Evolutionary conservation across 306 rosid genomes (phyloP), one percentile per base, ranked within the genome.

Genomic region (Prinsepia uniflora): DNA sequence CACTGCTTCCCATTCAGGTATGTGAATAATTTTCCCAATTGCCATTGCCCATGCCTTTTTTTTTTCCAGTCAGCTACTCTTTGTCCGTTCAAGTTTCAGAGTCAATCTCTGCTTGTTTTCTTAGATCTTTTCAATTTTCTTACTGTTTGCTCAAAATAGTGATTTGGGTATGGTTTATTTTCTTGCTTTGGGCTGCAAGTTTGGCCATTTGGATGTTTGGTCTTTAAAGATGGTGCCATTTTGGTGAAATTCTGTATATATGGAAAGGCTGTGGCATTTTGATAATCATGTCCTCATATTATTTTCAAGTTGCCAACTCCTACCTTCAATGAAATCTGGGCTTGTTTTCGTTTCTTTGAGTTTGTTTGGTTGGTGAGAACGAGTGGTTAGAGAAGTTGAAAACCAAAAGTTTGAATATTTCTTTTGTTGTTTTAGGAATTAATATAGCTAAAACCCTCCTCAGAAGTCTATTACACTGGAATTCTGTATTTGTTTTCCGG

Each of bases 81-180:
- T 44, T 69, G 64, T 57, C 66, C 24, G 10, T n/a, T 36, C 5
- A 2, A 24, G 73, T 70, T 70, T 47, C 18, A 68, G 55, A 15
- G 49, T 22, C 30, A 54, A 22, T 17, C 60, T 41, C 39, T 49
- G 34, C 56, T 46, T 44, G 44, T 70, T 72, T 73, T 6, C 34
- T 9, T 68, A 76, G 96, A 92, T 89, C 92, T 86, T 89, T 77
- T 65, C 68, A 81, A 72, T 80, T 77, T 42, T 77, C 48, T 30
- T 72, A 17, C 24, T 65, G 53, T 60, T 74, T 64, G 60, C 47
- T 77, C 75, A 17, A 40, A 73, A 76, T 82, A 63, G 43, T 63
- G 65, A 76, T 76, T 71, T 76, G 74, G 82, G 78, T 75, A 59
- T 73, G 55, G 49, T 66, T 78, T 53, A 41, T 55, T 70, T 61